Conservation (phyloP, 495 filamentous ascomycete genomes). For the Penicillium malachiteum region DNA sequence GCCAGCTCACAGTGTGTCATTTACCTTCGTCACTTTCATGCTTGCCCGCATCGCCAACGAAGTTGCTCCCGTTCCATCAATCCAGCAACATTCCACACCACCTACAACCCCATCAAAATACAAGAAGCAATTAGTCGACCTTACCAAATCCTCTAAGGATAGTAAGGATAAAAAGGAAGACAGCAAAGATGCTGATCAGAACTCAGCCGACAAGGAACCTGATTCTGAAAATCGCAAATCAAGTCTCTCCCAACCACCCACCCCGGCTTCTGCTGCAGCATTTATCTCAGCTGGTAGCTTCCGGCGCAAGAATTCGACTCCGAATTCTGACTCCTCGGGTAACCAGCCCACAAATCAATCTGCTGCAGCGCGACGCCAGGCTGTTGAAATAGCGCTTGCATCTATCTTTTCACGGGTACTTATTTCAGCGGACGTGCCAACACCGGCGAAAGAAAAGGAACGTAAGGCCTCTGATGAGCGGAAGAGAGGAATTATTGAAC, state of each 20-base stretch:
- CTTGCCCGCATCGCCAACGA: conserved; percentile 54
- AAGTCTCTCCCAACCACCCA: conserved; percentile 12
- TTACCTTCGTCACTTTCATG: conserved; percentile 82
- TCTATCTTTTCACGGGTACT: conserved; percentile 36
- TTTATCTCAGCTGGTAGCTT: conserved; percentile 37
- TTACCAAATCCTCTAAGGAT: not conserved
- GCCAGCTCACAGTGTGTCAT: conserved; percentile 79
- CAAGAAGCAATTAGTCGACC: not conserved
- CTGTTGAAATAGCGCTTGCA: conserved; percentile 36
- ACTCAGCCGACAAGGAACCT: not conserved
- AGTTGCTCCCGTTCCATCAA: conserved; percentile 36
- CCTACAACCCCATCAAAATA: not conserved
- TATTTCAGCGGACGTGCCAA: conserved; percentile 31
- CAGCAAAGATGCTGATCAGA: not conserved
- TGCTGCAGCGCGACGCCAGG: conserved; percentile 29
- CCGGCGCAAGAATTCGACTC: conserved; percentile 28
- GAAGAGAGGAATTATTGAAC: conserved; percentile 42
- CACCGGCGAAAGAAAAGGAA: conserved; percentile 43
- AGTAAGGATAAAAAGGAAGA: not conserved
- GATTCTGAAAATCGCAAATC: conserved; percentile 10
- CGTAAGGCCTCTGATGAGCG: conserved; percentile 40
- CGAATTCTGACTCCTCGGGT: conserved; percentile 13
- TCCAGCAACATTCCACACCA: not conserved
- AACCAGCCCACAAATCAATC: conserved; percentile 4
- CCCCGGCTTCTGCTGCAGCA: conserved; percentile 26